These are phyloP conservation scores for Zygosaccharomyces pseudorouxii DNA, from an alignment of 805 yeast genomes.

Conservation along the genomic window DNA sequence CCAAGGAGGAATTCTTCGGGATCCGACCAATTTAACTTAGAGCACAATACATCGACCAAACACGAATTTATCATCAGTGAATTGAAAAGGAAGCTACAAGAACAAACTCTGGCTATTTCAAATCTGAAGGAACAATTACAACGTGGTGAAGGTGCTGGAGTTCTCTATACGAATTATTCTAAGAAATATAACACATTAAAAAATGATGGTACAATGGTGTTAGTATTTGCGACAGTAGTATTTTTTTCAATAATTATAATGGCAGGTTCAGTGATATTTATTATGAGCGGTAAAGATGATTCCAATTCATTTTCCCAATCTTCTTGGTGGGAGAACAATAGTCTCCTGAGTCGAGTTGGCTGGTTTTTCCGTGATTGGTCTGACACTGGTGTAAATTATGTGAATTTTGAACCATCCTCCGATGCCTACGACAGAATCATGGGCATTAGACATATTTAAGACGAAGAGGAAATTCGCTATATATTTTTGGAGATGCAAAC, in stretches of 20 bases:
- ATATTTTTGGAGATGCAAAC: conserved; percentile 25
- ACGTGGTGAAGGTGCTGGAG: conserved; percentile 7
- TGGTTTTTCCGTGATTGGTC: conserved; percentile 23
- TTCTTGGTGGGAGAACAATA: conserved; percentile 26
- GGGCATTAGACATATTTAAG: conserved; percentile 13
- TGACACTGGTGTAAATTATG: conserved; percentile 4
- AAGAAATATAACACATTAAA: neutral
- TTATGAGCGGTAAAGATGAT: conserved; percentile 1
- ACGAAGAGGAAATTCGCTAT: conserved; percentile 4
- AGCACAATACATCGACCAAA: conserved; percentile 12
- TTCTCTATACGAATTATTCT: conserved; percentile 1
- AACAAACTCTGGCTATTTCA: conserved; percentile 27
- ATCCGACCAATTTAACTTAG: neutral
- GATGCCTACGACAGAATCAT: conserved; percentile 25
- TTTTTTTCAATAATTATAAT: neutral
- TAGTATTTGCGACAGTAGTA: neutral
- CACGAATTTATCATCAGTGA: conserved; percentile 31
- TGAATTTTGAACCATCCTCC: conserved; percentile 3
- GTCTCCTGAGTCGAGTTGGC: conserved; percentile 16
- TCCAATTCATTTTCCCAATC: conserved; percentile 2
- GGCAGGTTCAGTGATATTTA: neutral
- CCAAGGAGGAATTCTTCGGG: conserved; percentile 3
- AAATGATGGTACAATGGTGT: neutral
- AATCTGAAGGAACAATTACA: conserved; percentile 21
- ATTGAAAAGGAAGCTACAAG: conserved; percentile 27